Conservation (phyloP, 768 basidiomycete species). For the Holtermannia corniformis region DNA sequence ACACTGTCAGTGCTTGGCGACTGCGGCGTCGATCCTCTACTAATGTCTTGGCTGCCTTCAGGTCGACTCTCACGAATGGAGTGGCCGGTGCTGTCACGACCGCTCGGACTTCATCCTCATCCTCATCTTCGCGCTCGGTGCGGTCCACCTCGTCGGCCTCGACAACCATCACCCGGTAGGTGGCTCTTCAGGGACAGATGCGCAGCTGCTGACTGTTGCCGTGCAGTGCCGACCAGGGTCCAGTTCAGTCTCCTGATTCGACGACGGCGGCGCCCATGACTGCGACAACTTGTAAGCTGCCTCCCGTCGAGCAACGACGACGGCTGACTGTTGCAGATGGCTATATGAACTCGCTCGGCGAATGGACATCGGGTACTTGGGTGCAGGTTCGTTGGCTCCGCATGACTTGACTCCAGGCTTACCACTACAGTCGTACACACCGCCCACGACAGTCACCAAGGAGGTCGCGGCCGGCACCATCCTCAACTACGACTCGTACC, state of each 20-base stretch:
- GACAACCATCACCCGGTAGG: not conserved
- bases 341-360: conserved; percentile 24
- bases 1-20: conserved; percentile 1
- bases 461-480: conserved; percentile 26
- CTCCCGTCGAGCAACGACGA: not conserved
- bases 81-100: not conserved
- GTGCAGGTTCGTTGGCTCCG: conserved; percentile 21
- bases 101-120: not conserved
- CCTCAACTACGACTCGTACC: conserved; percentile 24
- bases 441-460: conserved; percentile 25
- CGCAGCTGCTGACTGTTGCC: too few relatives aligned
- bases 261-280: conserved; percentile 14
- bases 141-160: not conserved
- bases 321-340: conserved; percentile 12
- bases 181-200: too few relatives aligned
- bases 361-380: conserved; percentile 24
- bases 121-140: not conserved
- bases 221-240: not conserved
- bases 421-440: conserved; percentile 1
- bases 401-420: not conserved
- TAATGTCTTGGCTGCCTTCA: too few relatives aligned
- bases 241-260: not conserved
- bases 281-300: conserved; percentile 18
- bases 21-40: too few relatives aligned
- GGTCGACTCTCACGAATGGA: not conserved